Percentiles rank a stretch among this genome's conserved stretches.
phyloP scores from a whole-genome alignment of 2,329 filamentous ascomycete species.

The Neofusicoccum laricinum region DNA sequence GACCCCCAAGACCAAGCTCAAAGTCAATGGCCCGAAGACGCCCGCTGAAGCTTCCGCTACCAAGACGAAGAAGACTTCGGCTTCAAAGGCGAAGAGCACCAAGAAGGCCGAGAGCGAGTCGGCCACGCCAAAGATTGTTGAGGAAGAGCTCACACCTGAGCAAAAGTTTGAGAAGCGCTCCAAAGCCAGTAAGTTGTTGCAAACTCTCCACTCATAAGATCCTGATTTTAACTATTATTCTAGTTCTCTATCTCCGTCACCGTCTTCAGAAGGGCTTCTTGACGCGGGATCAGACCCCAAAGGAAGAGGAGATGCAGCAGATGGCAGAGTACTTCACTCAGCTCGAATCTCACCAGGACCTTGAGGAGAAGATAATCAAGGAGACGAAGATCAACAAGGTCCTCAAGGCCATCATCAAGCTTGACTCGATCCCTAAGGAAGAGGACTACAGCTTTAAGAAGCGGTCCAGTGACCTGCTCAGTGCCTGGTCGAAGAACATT shows the following conservation, averaged over 20 bases:
- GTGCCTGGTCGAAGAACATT: slow-evolving; percentile 83
- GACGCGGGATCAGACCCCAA: slow-evolving; percentile 77
- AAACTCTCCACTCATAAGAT: neutral
- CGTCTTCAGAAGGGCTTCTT: slow-evolving; percentile 93
- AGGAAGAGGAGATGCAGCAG: slow-evolving; percentile 75
- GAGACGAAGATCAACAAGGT: slow-evolving; percentile 98
- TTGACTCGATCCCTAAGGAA: slow-evolving; percentile 80
- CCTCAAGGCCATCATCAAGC: slow-evolving; percentile 87
- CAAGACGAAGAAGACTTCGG: slow-evolving; percentile 36
- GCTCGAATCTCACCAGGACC: slow-evolving; percentile 74
- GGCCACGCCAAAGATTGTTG: slow-evolving; percentile 53
- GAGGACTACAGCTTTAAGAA: slow-evolving; percentile 87
- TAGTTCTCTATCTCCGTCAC: slow-evolving; percentile 89
- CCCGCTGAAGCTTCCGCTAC: slow-evolving; percentile 31
- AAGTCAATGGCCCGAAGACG: slow-evolving; percentile 40
- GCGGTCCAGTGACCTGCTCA: slow-evolving; percentile 74
- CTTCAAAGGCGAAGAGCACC: slow-evolving; percentile 46
- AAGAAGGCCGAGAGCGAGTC: slow-evolving; percentile 53
- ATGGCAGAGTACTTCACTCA: slow-evolving; percentile 78
- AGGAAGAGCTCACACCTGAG: slow-evolving; percentile 53
- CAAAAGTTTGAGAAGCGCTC: slow-evolving; percentile 57
- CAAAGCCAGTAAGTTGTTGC: slow-evolving; percentile 49
- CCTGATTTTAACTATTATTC: slow-evolving; percentile 16
- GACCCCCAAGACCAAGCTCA: slow-evolving; percentile 50
- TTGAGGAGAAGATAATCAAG: slow-evolving; percentile 86